Percentiles rank a stretch among this genome's conserved stretches.
These are phyloP conservation scores for Tolypocladium ovalisporum DNA, from an alignment of 2,329 filamentous ascomycete species.

Conservation along the genomic window DNA sequence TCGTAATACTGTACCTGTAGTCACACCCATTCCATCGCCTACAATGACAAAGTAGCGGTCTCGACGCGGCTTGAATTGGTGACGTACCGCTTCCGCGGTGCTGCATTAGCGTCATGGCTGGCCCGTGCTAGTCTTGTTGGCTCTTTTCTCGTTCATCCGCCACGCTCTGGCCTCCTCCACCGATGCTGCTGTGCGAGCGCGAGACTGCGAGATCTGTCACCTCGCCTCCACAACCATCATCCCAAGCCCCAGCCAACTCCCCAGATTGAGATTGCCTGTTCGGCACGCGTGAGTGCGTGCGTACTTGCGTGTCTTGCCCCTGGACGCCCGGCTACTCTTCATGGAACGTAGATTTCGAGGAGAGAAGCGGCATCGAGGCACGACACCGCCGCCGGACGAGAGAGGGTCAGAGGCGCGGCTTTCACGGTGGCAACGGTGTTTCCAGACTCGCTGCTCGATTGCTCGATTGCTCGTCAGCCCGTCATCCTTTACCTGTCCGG, in stretches of 20 bases:
- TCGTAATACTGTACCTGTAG: too few relatives aligned
- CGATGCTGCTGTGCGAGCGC: neutral
- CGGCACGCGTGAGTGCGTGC: too few relatives aligned
- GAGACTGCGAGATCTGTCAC: neutral
- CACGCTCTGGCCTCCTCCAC: neutral
- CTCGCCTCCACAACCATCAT: neutral
- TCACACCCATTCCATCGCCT: neutral
- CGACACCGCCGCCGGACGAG: neutral
- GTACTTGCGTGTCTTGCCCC: neutral
- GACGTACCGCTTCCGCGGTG: neutral
- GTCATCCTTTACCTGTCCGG: neutral
- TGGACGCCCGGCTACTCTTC: neutral
- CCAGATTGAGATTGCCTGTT: neutral
- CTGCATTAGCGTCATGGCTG: neutral
- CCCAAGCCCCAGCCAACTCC: neutral
- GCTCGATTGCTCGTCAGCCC: neutral
- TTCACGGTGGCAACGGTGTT: neutral
- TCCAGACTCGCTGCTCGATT: neutral
- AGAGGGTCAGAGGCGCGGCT: neutral
- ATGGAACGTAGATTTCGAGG: neutral
- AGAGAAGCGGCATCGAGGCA: neutral
- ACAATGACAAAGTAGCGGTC: neutral
- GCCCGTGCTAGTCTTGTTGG: constrained; percentile 8
- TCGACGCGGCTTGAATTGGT: neutral
- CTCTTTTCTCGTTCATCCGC: constrained; percentile 9